Base-by-base conservation (phyloP, 306 rosid species). In the Vigna angularis region DNA sequence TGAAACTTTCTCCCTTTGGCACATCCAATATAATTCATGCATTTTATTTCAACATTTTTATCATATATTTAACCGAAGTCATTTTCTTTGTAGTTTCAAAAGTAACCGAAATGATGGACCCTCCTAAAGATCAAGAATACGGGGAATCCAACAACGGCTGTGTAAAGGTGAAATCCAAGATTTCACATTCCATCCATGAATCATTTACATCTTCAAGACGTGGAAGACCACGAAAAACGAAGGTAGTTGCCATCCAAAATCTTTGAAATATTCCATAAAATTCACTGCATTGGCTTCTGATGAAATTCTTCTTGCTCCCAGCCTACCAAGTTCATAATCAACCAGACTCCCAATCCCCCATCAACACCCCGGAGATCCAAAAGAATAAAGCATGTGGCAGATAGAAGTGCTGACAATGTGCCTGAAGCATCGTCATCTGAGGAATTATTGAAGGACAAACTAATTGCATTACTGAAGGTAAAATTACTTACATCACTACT, bases 301-400 rank as follows among this genome's bases (percentile, higher is more conserved):
- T 66, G 70, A 66, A 66, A 40, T 66, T 66, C 32, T 66, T 66
- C 52, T 17, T 65, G n/a, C 50, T 66, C 51, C 42, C 71, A 66
- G 71, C 71, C 71, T 66, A 66, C 32, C 51, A 40, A 18, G 50
- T 66, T 66, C 5, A 1, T 38, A 66, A 17, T 40, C 52, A 66
- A 66, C 32, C 15, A 40, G 51, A 17, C 9, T 9, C 18, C 71
- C 10, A 40, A 40, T 40, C 32, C 16, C 32, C 1, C 32, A 11
- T 66, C 52, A 66, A 18, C 51, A 40, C 71, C 71, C 52, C n/a
- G 71, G 20, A 66, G 71, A 40, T 66, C 71, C 20, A 66, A 66
- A 42, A 66, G 71, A 40, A 66, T 66, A 40, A 66, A 66, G 30
- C 71, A 66, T 40, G 71, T 66, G 32, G 71, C 51, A 11, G 71